Evolutionary conservation across 176 grass and related monocot species (phyloP), one percentile per base, ranked within the genome.

Genomic region (Carex kokanica): DNA sequence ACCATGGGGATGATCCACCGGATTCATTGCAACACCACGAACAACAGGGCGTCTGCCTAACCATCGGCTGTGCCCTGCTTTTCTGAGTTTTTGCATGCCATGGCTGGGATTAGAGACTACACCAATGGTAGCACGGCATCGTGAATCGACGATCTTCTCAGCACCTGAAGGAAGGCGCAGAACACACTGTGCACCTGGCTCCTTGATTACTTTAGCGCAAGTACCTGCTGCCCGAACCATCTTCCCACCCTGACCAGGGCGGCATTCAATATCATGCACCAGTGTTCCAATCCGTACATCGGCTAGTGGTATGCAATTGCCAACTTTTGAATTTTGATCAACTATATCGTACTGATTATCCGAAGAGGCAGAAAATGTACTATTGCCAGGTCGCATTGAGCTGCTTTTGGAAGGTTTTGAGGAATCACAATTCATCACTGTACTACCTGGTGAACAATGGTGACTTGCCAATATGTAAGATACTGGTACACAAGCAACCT

Each of bases 391-490:
- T 72, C 45, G 20, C 15, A 16, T 27, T 52, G 34, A 64, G 54
- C 36, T 74, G 72, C 51, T 81, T 86, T 83, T 83, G 54, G 85
- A 87, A 16, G 67, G 38, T 77, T 83, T 83, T 56, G 55, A 66
- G 41, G 64, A 81, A 81, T 86, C 60, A 78, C 85, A 83, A 40
- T 87, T 83, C 79, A 87, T 87, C 55, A 83, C 85, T 20, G 60
- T 87, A 32, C 61, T 83, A 64, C 85, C 85, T 8, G 25, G 52
- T 36, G 58, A 8, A 29, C 78, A 86, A 60, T 86, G 38, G 67
- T 86, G 56, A 70, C 60, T 86, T 63, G 85, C 85, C 54, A 86
- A 66, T 81, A 86, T 86, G 38, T 86, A 86, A 43, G 85, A 77
- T 56, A 85, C 80, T n/a, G 80, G 80, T 63, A 64, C 80, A 64